Percentiles rank a stretch among this genome's conserved stretches.
phyloP scores from a whole-genome alignment of 306 rosid genomes.

The Spatholobus suberectus region DNA sequence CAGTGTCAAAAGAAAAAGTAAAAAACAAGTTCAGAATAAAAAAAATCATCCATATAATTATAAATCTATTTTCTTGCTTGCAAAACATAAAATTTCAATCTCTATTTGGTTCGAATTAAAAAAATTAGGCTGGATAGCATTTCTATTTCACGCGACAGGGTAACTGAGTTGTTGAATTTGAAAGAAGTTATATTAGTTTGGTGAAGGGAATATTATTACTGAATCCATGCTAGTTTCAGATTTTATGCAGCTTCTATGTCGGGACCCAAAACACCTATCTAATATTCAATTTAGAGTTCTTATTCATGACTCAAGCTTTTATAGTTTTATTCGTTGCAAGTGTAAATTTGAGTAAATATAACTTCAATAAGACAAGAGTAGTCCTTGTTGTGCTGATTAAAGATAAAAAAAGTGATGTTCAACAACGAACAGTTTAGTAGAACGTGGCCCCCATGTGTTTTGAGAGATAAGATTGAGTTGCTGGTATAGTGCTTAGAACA shows the following conservation, averaged over 20 bases:
- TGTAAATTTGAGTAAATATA: slow-evolving; percentile 34
- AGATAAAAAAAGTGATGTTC: not conserved
- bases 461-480: not conserved
- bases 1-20: not conserved
- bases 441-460: not conserved
- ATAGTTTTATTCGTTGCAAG: not conserved
- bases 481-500: not conserved
- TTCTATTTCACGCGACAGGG: not conserved
- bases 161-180: not conserved
- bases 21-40: not conserved
- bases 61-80: not conserved
- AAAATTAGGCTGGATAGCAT: not conserved
- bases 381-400: not conserved
- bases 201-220: slow-evolving; percentile 33
- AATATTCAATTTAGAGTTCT: not conserved
- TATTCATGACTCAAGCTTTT: not conserved
- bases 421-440: not conserved
- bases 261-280: slow-evolving; percentile 15
- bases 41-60: not conserved
- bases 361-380: not conserved
- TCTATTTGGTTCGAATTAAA: not conserved
- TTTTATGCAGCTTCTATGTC: slow-evolving; percentile 9
- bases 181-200: slow-evolving; percentile 35
- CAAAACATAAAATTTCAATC: not conserved
- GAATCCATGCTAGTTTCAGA: not conserved